These are phyloP conservation scores for Emmonsiellopsis sp. DNA, from an alignment of 2,329 filamentous ascomycete genomes.

Conservation along the genomic window DNA sequence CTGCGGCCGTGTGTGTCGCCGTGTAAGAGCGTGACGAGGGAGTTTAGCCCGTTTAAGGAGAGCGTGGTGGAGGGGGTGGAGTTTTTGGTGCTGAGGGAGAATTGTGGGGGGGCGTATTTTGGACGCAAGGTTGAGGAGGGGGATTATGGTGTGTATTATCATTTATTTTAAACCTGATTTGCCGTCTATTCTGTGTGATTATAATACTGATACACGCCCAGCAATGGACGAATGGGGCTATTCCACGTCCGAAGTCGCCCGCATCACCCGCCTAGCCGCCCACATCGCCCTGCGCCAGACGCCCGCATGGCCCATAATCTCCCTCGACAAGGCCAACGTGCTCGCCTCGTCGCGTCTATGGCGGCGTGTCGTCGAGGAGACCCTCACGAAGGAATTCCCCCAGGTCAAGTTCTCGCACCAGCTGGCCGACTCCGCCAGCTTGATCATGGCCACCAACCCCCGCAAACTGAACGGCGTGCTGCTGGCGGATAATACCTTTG, in stretches of 20 bases:
- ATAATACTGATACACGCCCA: slow-evolving; percentile 32
- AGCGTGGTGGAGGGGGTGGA: slow-evolving; percentile 73
- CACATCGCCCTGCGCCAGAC: slow-evolving; percentile 64
- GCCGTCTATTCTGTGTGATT: background rate
- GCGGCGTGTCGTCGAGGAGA: slow-evolving; percentile 71
- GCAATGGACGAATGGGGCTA: slow-evolving; percentile 75
- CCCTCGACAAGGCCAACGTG: slow-evolving; percentile 88
- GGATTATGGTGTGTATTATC: slow-evolving; percentile 26
- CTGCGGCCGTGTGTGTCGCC: slow-evolving; percentile 66
- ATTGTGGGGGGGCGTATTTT: slow-evolving; percentile 35
- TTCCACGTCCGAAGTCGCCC: slow-evolving; percentile 68
- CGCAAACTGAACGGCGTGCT: slow-evolving; percentile 74
- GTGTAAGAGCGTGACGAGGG: slow-evolving; percentile 60
- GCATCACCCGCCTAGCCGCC: slow-evolving; percentile 67
- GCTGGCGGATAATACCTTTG: slow-evolving; percentile 82
- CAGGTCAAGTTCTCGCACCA: slow-evolving; percentile 72
- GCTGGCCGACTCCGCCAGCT: slow-evolving; percentile 81
- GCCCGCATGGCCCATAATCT: slow-evolving; percentile 66
- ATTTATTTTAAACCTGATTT: slow-evolving; percentile 36
- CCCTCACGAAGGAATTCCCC: slow-evolving; percentile 75
- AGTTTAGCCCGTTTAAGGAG: slow-evolving; percentile 72
- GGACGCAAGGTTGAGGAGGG: slow-evolving; percentile 28
- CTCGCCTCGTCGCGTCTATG: slow-evolving; percentile 77
- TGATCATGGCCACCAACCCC: slow-evolving; percentile 89
- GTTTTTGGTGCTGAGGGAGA: slow-evolving; percentile 51